A percentile compares a stretch with the other conserved stretches of the same genome.
These are phyloP conservation scores for Rhizophora mangle DNA, from an alignment of 345 rosid species.

Conservation along the genomic window DNA sequence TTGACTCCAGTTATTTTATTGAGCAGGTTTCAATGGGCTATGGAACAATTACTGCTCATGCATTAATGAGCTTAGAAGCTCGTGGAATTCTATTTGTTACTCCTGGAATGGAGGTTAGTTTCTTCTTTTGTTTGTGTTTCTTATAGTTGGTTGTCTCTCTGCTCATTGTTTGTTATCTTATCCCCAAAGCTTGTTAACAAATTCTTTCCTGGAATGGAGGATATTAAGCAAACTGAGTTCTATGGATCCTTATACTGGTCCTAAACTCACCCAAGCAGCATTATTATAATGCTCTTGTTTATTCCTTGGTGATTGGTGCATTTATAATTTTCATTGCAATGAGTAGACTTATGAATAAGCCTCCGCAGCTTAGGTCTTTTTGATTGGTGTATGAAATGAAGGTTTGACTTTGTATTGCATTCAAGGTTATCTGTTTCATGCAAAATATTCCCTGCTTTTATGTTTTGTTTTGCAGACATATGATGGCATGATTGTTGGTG, in stretches of 20 bases:
- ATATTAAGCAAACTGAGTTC: background rate
- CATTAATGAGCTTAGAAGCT: constrained; percentile 87
- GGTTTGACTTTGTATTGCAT: background rate
- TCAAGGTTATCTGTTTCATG: background rate
- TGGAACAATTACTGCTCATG: constrained; percentile 80
- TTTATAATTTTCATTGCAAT: background rate
- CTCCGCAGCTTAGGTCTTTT: background rate
- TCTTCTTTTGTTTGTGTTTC: background rate
- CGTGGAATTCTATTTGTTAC: constrained; percentile 84
- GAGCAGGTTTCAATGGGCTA: constrained; percentile 90
- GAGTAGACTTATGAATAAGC: background rate
- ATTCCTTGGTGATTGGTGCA: background rate
- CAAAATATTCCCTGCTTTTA: constrained; percentile 15
- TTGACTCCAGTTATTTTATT: constrained; percentile 14
- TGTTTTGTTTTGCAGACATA: constrained; percentile 58
- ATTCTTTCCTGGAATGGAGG: no score
- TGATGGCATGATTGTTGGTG: constrained; percentile 98
- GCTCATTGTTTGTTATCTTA: background rate
- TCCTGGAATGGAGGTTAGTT: constrained; percentile 83
- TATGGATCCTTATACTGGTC: background rate
- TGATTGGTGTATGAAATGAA: background rate
- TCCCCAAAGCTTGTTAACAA: background rate
- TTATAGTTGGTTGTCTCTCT: background rate
- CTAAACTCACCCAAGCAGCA: background rate
- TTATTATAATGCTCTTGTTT: background rate